These are phyloP conservation scores for Tremellales sp. DNA, from an alignment of 1,284 basidiomycete genomes.

Conservation along the genomic window DNA sequence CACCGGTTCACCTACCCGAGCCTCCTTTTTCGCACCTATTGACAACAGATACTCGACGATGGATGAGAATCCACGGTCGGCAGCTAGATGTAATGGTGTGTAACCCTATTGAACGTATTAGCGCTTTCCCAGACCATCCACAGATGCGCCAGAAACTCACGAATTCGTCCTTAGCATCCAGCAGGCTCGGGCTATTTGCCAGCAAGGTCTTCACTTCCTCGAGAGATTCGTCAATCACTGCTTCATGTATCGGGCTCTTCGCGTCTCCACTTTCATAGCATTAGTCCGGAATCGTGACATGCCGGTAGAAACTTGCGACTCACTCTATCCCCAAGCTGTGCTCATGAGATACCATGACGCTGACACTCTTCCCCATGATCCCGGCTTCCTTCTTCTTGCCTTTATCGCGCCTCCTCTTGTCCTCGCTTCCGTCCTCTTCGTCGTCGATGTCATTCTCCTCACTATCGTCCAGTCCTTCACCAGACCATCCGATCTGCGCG, in stretches of 20 bases:
- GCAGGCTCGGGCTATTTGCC: slow-evolving; percentile 44
- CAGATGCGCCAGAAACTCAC: slow-evolving; percentile 55
- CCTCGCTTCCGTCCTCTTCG: slow-evolving; percentile 31
- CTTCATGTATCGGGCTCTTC: slow-evolving; percentile 55
- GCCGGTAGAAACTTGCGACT: slow-evolving; percentile 6
- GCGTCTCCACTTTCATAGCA: slow-evolving; percentile 40
- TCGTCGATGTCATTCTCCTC: slow-evolving; percentile 17
- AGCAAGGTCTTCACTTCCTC: slow-evolving; percentile 55
- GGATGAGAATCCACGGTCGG: slow-evolving; percentile 66
- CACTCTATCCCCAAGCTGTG: slow-evolving; percentile 20
- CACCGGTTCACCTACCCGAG: slow-evolving; percentile 54
- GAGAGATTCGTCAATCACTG: slow-evolving; percentile 60
- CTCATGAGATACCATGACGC: slow-evolving; percentile 53
- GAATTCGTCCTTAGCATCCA: slow-evolving; percentile 60
- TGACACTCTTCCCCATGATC: slow-evolving; percentile 63
- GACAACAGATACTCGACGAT: slow-evolving; percentile 61
- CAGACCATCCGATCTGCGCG: slow-evolving; percentile 60
- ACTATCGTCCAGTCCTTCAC: slow-evolving; percentile 5
- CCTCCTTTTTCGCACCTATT: slow-evolving; percentile 60
- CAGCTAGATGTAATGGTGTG: slow-evolving; percentile 76
- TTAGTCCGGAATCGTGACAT: slow-evolving; percentile 38
- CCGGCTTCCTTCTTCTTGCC: slow-evolving; percentile 42
- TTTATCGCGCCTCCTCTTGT: slow-evolving; percentile 32
- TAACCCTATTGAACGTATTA: slow-evolving; percentile 80
- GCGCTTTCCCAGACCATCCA: too few species aligned